phyloP scores from a whole-genome alignment of 257 asterid genomes.

The Nicotiana obtusifolia region DNA sequence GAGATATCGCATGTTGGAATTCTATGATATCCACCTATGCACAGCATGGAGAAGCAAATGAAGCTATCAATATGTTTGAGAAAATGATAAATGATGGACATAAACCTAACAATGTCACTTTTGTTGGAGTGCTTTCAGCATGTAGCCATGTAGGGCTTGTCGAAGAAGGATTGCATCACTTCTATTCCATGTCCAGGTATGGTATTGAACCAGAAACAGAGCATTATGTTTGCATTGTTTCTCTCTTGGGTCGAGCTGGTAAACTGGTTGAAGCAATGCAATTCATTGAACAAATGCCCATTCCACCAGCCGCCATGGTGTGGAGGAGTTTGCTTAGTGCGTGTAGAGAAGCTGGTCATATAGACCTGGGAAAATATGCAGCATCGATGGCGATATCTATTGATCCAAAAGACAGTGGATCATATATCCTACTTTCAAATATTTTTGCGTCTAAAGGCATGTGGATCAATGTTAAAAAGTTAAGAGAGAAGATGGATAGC shows the following conservation, averaged over 20 bases:
- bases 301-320: slow-evolving; percentile 24
- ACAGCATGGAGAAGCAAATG: slow-evolving; percentile 40
- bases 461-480: slow-evolving; percentile 37
- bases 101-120: slow-evolving; percentile 34
- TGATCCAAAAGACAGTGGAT: slow-evolving; percentile 40
- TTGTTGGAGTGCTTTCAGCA: slow-evolving; percentile 39
- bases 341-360: slow-evolving; percentile 27
- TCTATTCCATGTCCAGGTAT: slow-evolving; percentile 19
- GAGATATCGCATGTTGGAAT: slow-evolving; percentile 43
- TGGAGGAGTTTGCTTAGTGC: slow-evolving; percentile 53
- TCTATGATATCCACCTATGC: slow-evolving; percentile 39
- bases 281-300: slow-evolving; percentile 37
- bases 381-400: slow-evolving; percentile 31
- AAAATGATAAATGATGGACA: slow-evolving; percentile 27
- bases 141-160: slow-evolving; percentile 43
- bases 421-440: slow-evolving; percentile 42
- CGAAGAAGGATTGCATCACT: slow-evolving; percentile 35
- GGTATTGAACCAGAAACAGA: slow-evolving; percentile 42
- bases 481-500: slow-evolving; percentile 38
- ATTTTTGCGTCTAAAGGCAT: slow-evolving; percentile 39
- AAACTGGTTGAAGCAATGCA: slow-evolving; percentile 34
- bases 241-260: slow-evolving; percentile 48
- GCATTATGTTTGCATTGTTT: slow-evolving; percentile 47
- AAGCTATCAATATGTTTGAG: slow-evolving; percentile 32
- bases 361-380: slow-evolving; percentile 33